Base-by-base conservation (phyloP, 352 stramenopile genomes). In the Phytophthora litchii region DNA sequence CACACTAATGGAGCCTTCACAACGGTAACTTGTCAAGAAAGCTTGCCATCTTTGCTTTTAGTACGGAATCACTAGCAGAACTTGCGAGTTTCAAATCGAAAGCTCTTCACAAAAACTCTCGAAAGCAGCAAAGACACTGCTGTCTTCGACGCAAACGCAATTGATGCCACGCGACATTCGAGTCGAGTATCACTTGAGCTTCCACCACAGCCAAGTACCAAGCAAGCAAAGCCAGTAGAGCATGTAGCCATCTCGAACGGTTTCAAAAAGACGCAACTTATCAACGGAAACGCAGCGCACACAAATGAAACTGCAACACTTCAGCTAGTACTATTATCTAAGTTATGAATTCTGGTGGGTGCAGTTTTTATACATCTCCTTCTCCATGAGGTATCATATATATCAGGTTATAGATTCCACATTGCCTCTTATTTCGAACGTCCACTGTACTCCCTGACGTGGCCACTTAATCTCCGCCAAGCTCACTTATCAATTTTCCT, bases 401-500 rank as follows among this genome's bases (percentile, higher is more conserved):
- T 27, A 5, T 5, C 23, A 27, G 23, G 23, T 5, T 27, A 27
- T 27, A 3, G 23, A 27, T 3, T 27, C 5, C 23, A 27, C 23
- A 27, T 27, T 16, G 4, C 5, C 14, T 3, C 17, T 9, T 27
- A 19, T 46, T 46, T 1, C 19, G 19, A 46, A 11, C 5, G n/a
- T 32, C 20, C 29, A 51, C 44, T 43, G 37, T 37, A 29, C 4
- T 48, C 32, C 25, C n/a, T 14, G 38, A 16, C 36, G 36, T 38
- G 36, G 48, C 48, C 10, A 20, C 10, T 56, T 63, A 50, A 56
- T 57, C 35, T 54, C 11, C 29, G 6, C 16, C 16, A 1, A 14
- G 16, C 4, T 17, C 60, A 64, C 21, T 54, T 40, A 23, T 44
- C 32, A 59, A 63, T 54, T 43, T 43, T n/a, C 54, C 32, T 32